phyloP scores from a whole-genome alignment of 495 filamentous ascomycete species.

The Podospora tetraspora region DNA sequence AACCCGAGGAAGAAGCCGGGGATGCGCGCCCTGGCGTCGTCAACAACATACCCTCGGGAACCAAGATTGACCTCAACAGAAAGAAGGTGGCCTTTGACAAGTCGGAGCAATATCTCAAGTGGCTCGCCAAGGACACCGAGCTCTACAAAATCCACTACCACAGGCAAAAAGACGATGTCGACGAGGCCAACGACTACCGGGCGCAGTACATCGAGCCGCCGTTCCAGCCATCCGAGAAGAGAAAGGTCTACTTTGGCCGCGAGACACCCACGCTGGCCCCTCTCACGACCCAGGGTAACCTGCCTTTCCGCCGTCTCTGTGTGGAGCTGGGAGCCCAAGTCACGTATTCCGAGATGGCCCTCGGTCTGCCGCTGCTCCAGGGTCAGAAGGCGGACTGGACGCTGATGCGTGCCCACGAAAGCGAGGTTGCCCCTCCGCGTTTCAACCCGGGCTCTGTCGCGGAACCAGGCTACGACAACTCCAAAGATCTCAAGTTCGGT shows the following conservation, averaged over 20 bases:
- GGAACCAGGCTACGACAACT: slow-evolving; percentile 70
- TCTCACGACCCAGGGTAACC: slow-evolving; percentile 86
- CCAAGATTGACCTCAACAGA: slow-evolving; percentile 65
- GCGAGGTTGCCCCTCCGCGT: slow-evolving; percentile 64
- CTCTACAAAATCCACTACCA: slow-evolving; percentile 48
- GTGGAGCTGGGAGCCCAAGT: slow-evolving; percentile 81
- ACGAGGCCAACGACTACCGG: slow-evolving; percentile 59
- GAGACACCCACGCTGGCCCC: slow-evolving; percentile 91
- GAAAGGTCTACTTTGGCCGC: slow-evolving; percentile 83
- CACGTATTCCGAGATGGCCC: slow-evolving; percentile 98
- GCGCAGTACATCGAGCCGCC: slow-evolving; percentile 80
- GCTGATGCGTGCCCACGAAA: slow-evolving; percentile 80
- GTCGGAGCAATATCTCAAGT: slow-evolving; percentile 68
- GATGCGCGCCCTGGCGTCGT: slow-evolving; percentile 50
- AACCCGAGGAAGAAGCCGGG: slow-evolving; percentile 22
- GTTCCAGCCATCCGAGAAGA: slow-evolving; percentile 84
- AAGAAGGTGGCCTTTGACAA: slow-evolving; percentile 61
- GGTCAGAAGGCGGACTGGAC: slow-evolving; percentile 92
- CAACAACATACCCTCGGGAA: slow-evolving; percentile 61
- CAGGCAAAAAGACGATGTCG: slow-evolving; percentile 39
- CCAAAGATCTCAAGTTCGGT: slow-evolving; percentile 79
- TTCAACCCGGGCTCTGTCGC: slow-evolving; percentile 43
- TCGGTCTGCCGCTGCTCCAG: slow-evolving; percentile 86
- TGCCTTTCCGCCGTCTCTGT: slow-evolving; percentile 93
- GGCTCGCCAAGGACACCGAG: slow-evolving; percentile 58